phyloP scores from a whole-genome alignment of 805 yeast genomes.

The Kluyveromyces starmeri region DNA sequence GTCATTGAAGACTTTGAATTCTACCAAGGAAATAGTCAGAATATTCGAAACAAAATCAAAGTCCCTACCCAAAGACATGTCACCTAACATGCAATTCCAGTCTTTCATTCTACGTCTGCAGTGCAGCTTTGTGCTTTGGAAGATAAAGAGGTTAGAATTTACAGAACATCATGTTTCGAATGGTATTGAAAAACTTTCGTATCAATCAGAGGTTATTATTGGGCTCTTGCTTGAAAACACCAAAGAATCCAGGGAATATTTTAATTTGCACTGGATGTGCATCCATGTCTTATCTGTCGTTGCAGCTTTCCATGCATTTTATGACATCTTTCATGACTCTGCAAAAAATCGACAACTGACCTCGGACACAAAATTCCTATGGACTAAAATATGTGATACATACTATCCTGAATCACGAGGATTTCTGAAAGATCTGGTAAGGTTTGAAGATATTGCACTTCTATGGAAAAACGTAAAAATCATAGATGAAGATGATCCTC shows the following conservation, averaged over 20 bases:
- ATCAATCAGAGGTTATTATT: slow-evolving; percentile 16
- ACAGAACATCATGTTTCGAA: slow-evolving; percentile 17
- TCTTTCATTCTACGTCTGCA: slow-evolving; percentile 17
- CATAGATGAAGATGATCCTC: slow-evolving; percentile 11
- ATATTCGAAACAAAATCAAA: slow-evolving; percentile 13
- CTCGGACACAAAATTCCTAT: not conserved
- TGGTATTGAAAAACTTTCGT: slow-evolving; percentile 13
- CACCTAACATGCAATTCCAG: slow-evolving; percentile 17
- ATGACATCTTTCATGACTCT: slow-evolving; percentile 15
- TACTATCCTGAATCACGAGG: not conserved
- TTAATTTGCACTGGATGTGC: slow-evolving; percentile 22
- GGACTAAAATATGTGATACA: not conserved
- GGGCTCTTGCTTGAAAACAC: slow-evolving; percentile 15
- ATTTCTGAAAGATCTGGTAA: not conserved
- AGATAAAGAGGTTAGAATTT: slow-evolving; percentile 17
- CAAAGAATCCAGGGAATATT: slow-evolving; percentile 8
- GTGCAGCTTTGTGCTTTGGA: slow-evolving; percentile 21
- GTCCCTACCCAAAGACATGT: slow-evolving; percentile 8
- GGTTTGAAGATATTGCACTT: slow-evolving; percentile 12
- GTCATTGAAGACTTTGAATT: slow-evolving; percentile 23
- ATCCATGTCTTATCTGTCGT: slow-evolving; percentile 15
- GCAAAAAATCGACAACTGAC: slow-evolving; percentile 13
- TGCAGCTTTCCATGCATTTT: slow-evolving; percentile 20
- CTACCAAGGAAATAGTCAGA: slow-evolving; percentile 17
- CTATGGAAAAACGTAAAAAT: slow-evolving; percentile 20